These are phyloP conservation scores for Hemerocallis citrina DNA, from an alignment of 106 monocot genomes.

Conservation along the genomic window DNA sequence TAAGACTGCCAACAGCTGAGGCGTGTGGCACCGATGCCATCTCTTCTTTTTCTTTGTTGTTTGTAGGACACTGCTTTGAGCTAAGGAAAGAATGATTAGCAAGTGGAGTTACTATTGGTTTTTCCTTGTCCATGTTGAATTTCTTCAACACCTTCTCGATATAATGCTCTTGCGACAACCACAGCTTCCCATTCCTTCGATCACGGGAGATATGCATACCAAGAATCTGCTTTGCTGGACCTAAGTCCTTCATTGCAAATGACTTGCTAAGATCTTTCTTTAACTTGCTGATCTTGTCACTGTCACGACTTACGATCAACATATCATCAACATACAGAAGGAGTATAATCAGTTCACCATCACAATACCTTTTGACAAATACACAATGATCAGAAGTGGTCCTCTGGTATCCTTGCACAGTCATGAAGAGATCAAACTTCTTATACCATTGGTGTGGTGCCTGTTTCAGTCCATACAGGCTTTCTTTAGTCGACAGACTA, in stretches of 20 bases:
- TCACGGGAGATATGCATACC: conserved; percentile 12
- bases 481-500: neutral
- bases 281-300: neutral
- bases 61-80: neutral
- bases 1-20: neutral
- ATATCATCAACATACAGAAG: neutral
- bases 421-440: conserved; percentile 1
- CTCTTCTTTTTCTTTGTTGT: neutral
- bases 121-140: neutral
- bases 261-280: conserved; percentile 1
- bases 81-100: neutral
- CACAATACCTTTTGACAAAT: neutral
- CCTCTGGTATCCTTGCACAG: neutral
- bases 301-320: conserved; percentile 6
- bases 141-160: neutral
- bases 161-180: neutral
- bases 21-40: neutral
- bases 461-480: neutral
- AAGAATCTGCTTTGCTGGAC: conserved; percentile 1
- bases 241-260: conserved; percentile 7
- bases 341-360: conserved; percentile 1
- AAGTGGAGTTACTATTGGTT: neutral
- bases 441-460: neutral
- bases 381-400: neutral
- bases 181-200: neutral